These are phyloP conservation scores for Parsonsia alboflavescens DNA, from an alignment of 257 asterid genomes.

Conservation along the genomic window DNA sequence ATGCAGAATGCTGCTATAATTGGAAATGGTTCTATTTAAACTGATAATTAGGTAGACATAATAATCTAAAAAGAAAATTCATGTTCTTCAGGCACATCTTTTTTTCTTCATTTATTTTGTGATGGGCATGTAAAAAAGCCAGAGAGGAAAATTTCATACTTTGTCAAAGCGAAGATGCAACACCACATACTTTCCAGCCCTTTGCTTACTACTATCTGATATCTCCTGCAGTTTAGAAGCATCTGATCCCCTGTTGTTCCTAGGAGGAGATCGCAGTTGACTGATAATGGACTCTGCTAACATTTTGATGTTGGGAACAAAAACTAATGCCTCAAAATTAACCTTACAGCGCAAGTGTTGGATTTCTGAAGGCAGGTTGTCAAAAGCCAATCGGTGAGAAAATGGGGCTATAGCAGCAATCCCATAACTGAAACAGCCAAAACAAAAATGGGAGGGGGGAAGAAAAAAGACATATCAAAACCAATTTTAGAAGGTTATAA, in stretches of 20 bases:
- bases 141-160: constrained; percentile 22
- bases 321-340: constrained; percentile 35
- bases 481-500: not conserved
- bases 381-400: constrained; percentile 46
- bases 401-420: constrained; percentile 44
- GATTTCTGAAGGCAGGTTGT: constrained; percentile 36
- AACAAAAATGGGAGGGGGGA: not conserved
- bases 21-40: not conserved
- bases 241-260: constrained; percentile 15
- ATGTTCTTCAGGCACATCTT: not conserved
- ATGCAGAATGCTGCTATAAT: not conserved
- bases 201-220: constrained; percentile 17
- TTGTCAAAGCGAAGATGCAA: constrained; percentile 48
- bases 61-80: not conserved
- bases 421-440: constrained; percentile 34
- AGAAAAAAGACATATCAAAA: not conserved
- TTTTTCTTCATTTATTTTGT: not conserved
- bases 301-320: constrained; percentile 38
- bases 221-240: constrained; percentile 2
- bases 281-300: constrained; percentile 35
- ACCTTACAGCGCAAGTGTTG: constrained; percentile 45
- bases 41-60: not conserved
- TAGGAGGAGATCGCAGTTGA: constrained; percentile 28
- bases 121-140: not conserved
- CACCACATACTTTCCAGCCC: constrained; percentile 40